Evolutionary conservation across 2,329 filamentous ascomycete genomes (phyloP).

Genomic region (Fusarium lyarnte): DNA sequence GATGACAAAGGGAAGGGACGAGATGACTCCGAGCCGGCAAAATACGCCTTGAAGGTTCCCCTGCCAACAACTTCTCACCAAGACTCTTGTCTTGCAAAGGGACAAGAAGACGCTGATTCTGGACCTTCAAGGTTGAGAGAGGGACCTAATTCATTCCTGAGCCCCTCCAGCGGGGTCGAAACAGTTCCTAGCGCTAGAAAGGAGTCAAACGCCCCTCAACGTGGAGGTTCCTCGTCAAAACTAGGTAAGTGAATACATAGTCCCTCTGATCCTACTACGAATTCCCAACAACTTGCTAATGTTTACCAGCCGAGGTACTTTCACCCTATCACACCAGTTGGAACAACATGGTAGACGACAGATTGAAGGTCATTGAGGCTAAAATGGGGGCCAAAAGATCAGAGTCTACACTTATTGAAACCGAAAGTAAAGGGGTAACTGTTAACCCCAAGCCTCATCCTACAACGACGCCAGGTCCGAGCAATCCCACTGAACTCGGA

Average conservation of each 20-base stretch:
- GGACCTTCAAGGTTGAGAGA: not conserved
- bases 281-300: not conserved
- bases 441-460: too few species aligned
- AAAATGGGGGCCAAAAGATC: too few species aligned
- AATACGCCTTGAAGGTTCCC: not conserved
- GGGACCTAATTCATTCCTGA: not conserved
- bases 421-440: too few species aligned
- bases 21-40: not conserved
- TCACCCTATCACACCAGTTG: not conserved
- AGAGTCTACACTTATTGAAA: too few species aligned
- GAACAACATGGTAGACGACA: too few species aligned
- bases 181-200: not conserved
- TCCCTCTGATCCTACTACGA: not conserved
- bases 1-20: not conserved
- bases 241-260: not conserved
- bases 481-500: not conserved
- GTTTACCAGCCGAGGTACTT: not conserved
- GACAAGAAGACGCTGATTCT: not conserved
- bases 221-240: not conserved
- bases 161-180: too few species aligned
- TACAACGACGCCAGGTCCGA: too few species aligned
- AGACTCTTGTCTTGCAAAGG: not conserved
- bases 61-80: rapidly evolving
- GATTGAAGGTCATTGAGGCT: too few species aligned
- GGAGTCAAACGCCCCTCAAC: too few species aligned